A percentile compares a stretch with the other conserved stretches of the same genome.
Evolutionary conservation across 2,329 filamentous ascomycete genomes (phyloP).

Genomic region (Botrytis sinoallii): DNA sequence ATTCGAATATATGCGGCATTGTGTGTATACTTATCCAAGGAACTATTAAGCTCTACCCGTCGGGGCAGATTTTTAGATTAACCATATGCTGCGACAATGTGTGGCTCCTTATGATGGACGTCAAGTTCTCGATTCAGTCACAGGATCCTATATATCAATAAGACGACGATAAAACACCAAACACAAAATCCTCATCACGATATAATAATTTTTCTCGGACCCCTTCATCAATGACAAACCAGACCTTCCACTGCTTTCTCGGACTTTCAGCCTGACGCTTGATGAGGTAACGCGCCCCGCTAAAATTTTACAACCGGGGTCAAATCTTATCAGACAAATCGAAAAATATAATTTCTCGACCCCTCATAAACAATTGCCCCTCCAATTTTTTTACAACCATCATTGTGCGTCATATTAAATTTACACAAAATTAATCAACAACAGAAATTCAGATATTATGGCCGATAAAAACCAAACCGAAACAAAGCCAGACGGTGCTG

Average conservation of each 20-base stretch:
- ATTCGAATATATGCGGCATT: neutral
- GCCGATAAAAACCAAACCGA: slow-evolving; percentile 42
- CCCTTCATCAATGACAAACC: slow-evolving; percentile 13
- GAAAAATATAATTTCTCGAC: slow-evolving; percentile 23
- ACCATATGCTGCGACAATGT: neutral
- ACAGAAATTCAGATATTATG: slow-evolving; percentile 39
- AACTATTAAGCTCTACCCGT: neutral
- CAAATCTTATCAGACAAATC: slow-evolving; percentile 25
- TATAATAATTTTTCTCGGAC: neutral
- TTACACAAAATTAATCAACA: neutral
- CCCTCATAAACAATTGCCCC: slow-evolving; percentile 21
- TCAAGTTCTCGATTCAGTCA: neutral
- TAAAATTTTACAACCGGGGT: slow-evolving; percentile 1
- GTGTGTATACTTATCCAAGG: neutral
- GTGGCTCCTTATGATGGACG: neutral
- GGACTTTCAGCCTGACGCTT: slow-evolving; percentile 25
- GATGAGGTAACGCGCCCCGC: slow-evolving; percentile 14
- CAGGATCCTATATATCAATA: neutral
- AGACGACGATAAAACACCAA: too few relatives aligned
- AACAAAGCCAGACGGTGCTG: slow-evolving; percentile 41
- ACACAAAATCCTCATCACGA: neutral
- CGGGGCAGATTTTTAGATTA: neutral
- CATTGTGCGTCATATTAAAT: slow-evolving; percentile 9
- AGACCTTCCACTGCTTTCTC: slow-evolving; percentile 14
- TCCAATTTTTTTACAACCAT: slow-evolving; percentile 28